A percentile compares a stretch with the other conserved stretches of the same genome.
phyloP scores from a whole-genome alignment of 805 yeast genomes.

The Wickerhamiella alocasiicola region DNA sequence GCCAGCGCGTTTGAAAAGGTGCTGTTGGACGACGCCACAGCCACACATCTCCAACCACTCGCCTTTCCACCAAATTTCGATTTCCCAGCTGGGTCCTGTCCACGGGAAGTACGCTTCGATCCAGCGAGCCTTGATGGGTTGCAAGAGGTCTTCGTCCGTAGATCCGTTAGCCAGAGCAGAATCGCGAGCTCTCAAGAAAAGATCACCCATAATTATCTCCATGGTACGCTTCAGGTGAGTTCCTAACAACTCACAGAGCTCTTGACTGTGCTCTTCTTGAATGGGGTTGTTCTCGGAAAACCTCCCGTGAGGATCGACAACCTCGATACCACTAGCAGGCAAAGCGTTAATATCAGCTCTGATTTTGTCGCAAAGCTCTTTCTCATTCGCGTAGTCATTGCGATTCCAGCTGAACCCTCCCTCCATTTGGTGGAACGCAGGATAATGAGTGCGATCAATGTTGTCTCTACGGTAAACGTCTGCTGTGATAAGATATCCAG shows the following conservation, averaged over 20 bases:
- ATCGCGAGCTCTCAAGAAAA: slow-evolving; percentile 53
- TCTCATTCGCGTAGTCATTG: slow-evolving; percentile 30
- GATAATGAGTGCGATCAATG: slow-evolving; percentile 90
- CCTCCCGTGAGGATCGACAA: slow-evolving; percentile 58
- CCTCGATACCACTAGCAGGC: slow-evolving; percentile 55
- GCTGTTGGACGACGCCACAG: slow-evolving; percentile 77
- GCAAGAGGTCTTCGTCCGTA: slow-evolving; percentile 45
- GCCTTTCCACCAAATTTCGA: slow-evolving; percentile 97
- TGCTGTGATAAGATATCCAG: slow-evolving; percentile 87
- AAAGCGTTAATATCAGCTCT: slow-evolving; percentile 48
- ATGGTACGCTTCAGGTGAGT: slow-evolving; percentile 75
- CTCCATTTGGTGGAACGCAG: slow-evolving; percentile 96
- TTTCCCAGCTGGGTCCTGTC: slow-evolving; percentile 98
- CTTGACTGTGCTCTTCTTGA: slow-evolving; percentile 60
- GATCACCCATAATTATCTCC: slow-evolving; percentile 69
- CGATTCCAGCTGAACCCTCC: slow-evolving; percentile 83
- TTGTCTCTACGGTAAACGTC: slow-evolving; percentile 95
- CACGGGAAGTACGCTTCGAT: slow-evolving; percentile 93
- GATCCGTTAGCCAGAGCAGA: slow-evolving; percentile 52
- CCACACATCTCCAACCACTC: slow-evolving; percentile 98
- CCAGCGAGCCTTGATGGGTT: slow-evolving; percentile 84
- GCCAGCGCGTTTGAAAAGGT: slow-evolving; percentile 64
- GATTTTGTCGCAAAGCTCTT: slow-evolving; percentile 34
- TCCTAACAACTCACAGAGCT: slow-evolving; percentile 56
- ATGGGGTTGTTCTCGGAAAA: slow-evolving; percentile 59